A percentile compares a stretch with the other conserved stretches of the same genome.
These are phyloP conservation scores for Pulicaria dysenterica DNA, from an alignment of 129 eudicot genomes.

Conservation along the genomic window DNA sequence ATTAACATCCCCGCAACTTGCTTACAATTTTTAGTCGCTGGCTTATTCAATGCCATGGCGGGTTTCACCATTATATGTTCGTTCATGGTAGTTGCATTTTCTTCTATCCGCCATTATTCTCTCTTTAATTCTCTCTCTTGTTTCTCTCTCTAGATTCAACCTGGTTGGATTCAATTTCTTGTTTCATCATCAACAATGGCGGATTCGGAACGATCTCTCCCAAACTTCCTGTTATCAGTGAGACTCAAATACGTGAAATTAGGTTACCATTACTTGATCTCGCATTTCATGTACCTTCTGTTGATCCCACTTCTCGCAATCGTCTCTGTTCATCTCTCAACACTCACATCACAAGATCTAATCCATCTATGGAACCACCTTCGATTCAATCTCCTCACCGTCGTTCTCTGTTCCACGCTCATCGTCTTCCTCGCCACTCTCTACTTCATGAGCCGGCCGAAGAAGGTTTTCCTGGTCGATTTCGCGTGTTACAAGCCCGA, in stretches of 20 bases:
- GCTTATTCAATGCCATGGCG: slow-evolving; percentile 27
- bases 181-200: slow-evolving; percentile 18
- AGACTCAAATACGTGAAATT: slow-evolving; percentile 58
- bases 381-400: slow-evolving; percentile 33
- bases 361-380: slow-evolving; percentile 34
- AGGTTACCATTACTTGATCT: slow-evolving; percentile 56
- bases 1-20: background rate
- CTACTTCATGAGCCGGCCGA: slow-evolving; percentile 49
- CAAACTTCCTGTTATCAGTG: slow-evolving; percentile 44
- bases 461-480: slow-evolving; percentile 42
- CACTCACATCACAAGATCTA: slow-evolving; percentile 36
- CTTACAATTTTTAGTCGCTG: background rate
- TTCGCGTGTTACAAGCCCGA: slow-evolving; percentile 49
- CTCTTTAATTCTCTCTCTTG: background rate
- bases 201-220: slow-evolving; percentile 23
- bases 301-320: slow-evolving; percentile 33
- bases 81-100: slow-evolving; percentile 34
- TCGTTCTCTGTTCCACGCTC: slow-evolving; percentile 25
- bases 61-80: slow-evolving; percentile 29
- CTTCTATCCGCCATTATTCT: background rate
- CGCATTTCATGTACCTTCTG: slow-evolving; percentile 48
- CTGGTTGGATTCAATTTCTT: too few relatives aligned
- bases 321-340: slow-evolving; percentile 29
- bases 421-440: slow-evolving; percentile 41
- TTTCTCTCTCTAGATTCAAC: background rate